These are phyloP conservation scores for Komagataella mondaviorum DNA, from an alignment of 805 yeast species.

Conservation along the genomic window DNA sequence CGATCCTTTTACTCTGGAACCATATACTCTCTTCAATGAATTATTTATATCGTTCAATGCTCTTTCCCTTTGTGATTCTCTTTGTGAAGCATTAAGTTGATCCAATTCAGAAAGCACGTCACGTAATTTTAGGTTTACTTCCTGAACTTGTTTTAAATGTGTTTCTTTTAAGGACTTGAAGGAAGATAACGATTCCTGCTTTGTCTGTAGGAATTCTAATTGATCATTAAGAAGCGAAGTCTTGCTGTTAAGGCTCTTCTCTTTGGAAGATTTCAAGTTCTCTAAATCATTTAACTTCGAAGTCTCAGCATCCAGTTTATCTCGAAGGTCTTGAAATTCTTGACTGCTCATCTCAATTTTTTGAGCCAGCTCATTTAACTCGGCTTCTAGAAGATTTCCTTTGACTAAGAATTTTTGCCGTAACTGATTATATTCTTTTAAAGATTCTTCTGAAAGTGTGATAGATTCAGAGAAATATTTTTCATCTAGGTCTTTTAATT, in stretches of 20 bases:
- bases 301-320: neutral
- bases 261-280: neutral
- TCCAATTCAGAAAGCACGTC: constrained; percentile 48
- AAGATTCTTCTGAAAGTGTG: constrained; percentile 32
- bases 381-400: constrained; percentile 43
- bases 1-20: constrained; percentile 74
- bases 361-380: constrained; percentile 27
- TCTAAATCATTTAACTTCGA: neutral
- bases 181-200: constrained; percentile 5
- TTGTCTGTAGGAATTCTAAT: constrained; percentile 6
- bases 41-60: constrained; percentile 61
- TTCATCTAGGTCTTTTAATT: constrained; percentile 13
- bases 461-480: neutral
- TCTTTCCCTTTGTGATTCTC: constrained; percentile 62
- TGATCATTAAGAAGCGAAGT: constrained; percentile 8
- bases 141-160: constrained; percentile 33
- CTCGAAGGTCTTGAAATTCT: neutral
- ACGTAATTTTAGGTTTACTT: constrained; percentile 49
- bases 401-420: constrained; percentile 41
- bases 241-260: neutral
- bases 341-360: constrained; percentile 3
- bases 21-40: constrained; percentile 49
- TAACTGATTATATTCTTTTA: constrained; percentile 42
- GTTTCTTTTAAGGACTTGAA: constrained; percentile 23
- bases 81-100: constrained; percentile 61